Evolutionary conservation across 164 flowering plant species (phyloP).

Genomic region (Annona cherimola): DNA sequence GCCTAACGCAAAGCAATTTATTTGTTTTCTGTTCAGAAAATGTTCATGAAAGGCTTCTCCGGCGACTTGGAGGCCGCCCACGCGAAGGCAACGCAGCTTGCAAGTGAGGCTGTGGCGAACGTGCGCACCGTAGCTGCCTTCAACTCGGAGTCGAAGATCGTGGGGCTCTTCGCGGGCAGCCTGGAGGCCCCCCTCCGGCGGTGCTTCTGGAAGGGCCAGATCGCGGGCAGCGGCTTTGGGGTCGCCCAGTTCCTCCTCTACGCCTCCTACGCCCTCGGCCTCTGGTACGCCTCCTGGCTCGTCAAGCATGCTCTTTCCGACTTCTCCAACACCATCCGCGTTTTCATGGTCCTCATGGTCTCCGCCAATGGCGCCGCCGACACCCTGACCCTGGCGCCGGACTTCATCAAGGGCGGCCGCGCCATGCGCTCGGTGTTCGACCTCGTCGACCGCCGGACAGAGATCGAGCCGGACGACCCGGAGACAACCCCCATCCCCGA

Average conservation of each 20-base stretch:
- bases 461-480: conserved; percentile 87
- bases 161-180: conserved; percentile 59
- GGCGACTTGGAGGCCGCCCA: conserved; percentile 91
- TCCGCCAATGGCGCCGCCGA: conserved; percentile 99
- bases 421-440: conserved; percentile 95
- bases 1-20: background rate
- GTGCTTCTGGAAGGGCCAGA: conserved; percentile 97
- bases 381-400: conserved; percentile 92
- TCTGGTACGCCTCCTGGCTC: conserved; percentile 98
- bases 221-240: conserved; percentile 91
- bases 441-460: conserved; percentile 87
- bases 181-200: conserved; percentile 60
- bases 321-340: conserved; percentile 91
- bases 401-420: conserved; percentile 91
- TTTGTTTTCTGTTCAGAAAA: conserved; percentile 50
- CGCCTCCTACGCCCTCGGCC: conserved; percentile 89
- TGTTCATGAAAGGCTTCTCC: conserved; percentile 95
- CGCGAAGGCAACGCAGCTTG: conserved; percentile 92
- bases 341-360: conserved; percentile 99
- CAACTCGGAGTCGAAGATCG: conserved; percentile 82
- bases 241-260: conserved; percentile 85
- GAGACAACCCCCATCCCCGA: conserved; percentile 67
- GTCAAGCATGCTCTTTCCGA: conserved; percentile 95
- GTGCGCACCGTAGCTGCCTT: conserved; percentile 94
- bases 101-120: conserved; percentile 93